A percentile compares a stretch with the other conserved stretches of the same genome.
Conservation (phyloP, 1,284 basidiomycete species). For the Jaminaea rosea region DNA sequence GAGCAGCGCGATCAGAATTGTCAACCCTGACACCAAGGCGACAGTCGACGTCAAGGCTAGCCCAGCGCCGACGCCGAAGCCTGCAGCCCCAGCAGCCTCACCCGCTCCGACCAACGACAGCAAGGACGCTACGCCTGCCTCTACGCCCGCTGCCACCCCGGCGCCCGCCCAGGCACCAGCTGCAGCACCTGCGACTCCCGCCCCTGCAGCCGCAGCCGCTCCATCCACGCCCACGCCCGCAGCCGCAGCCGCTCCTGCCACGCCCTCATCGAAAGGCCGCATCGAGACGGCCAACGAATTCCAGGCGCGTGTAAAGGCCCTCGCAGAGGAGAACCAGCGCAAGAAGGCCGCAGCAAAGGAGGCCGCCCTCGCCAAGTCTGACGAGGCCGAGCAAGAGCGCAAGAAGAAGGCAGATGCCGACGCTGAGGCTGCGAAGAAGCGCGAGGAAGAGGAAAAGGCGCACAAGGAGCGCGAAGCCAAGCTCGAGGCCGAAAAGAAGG, state of each 20-base stretch:
- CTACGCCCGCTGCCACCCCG: neutral
- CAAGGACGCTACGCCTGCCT: neutral
- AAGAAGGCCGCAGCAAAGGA: conserved; percentile 25
- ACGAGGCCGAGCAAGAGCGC: conserved; percentile 15
- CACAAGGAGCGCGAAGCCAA: conserved; percentile 6
- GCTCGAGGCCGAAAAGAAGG: conserved; percentile 2
- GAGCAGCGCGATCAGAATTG: conserved; percentile 44
- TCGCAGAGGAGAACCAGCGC: conserved; percentile 21
- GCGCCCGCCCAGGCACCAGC: conserved; percentile 7
- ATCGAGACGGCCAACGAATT: conserved; percentile 39
- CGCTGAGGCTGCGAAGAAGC: conserved; percentile 13
- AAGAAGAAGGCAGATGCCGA: conserved; percentile 9
- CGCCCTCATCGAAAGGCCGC: conserved; percentile 1
- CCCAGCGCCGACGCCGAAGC: too few species aligned
- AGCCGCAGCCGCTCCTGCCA: neutral
- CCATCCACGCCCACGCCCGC: conserved; percentile 14
- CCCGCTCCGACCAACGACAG: neutral
- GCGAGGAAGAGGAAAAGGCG: conserved; percentile 7
- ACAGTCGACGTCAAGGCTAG: conserved; percentile 36
- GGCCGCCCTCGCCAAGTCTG: conserved; percentile 9
- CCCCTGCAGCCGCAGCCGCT: conserved; percentile 8
- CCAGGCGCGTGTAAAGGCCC: conserved; percentile 29
- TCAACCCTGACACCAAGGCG: conserved; percentile 45
- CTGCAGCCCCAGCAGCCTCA: conserved; percentile 12
- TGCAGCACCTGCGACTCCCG: conserved; percentile 8